A percentile compares a stretch with the other conserved stretches of the same genome.
Evolutionary conservation across 208 protist species (phyloP).

Genomic region (Trypanosoma avium): DNA sequence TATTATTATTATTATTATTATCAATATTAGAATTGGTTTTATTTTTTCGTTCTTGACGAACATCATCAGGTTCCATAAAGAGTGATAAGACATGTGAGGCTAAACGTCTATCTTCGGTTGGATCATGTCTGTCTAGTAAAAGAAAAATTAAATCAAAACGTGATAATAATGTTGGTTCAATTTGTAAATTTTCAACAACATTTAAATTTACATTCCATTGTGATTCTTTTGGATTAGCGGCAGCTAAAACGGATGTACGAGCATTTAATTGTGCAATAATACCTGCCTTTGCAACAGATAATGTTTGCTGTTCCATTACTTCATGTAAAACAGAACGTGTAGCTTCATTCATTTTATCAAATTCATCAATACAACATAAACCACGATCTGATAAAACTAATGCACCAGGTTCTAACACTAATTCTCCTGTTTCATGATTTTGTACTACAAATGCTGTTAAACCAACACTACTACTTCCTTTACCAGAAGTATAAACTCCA

Average conservation of each 20-base stretch:
- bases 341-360: slow-evolving; percentile 99
- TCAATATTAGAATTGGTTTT: neutral
- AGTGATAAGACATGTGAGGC: slow-evolving; percentile 97
- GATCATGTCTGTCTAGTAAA: slow-evolving; percentile 95
- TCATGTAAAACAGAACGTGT: slow-evolving; percentile 99
- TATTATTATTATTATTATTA: neutral
- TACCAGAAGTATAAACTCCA: slow-evolving; percentile 99
- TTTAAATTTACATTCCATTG: slow-evolving; percentile 97
- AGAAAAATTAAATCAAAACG: slow-evolving; percentile 99
- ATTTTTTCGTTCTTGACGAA: slow-evolving; percentile 8
- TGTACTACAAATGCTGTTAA: slow-evolving; percentile 98
- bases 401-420: slow-evolving; percentile 98
- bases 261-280: slow-evolving; percentile 99
- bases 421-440: slow-evolving; percentile 96
- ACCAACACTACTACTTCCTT: slow-evolving; percentile 98
- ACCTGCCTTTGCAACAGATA: slow-evolving; percentile 99
- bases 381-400: slow-evolving; percentile 98
- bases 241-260: slow-evolving; percentile 98
- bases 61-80: slow-evolving; percentile 81
- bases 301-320: slow-evolving; percentile 99
- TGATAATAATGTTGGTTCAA: slow-evolving; percentile 98
- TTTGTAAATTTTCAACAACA: slow-evolving; percentile 98
- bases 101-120: slow-evolving; percentile 90
- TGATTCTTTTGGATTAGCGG: slow-evolving; percentile 98
- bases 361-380: slow-evolving; percentile 99